These are phyloP conservation scores for Ceratobasidium sp. DNA, from an alignment of 1,284 basidiomycete species.

Conservation along the genomic window DNA sequence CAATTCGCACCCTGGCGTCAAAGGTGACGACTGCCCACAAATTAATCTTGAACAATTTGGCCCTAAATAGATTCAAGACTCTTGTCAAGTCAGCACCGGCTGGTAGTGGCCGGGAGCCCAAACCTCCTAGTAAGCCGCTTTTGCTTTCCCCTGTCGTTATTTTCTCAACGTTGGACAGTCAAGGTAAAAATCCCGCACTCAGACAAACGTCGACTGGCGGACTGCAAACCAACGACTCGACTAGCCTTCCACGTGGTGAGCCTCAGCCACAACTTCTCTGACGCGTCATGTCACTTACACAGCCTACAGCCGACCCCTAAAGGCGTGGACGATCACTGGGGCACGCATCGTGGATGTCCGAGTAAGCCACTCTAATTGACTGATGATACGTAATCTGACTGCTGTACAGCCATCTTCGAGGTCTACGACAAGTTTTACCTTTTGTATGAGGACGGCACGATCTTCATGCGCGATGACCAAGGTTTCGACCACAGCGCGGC, in stretches of 20 bases:
- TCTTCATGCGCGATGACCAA: background rate
- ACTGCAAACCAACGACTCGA: background rate
- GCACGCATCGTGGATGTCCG: background rate
- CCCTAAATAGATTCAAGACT: background rate
- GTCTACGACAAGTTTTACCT: background rate
- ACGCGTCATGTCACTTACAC: background rate
- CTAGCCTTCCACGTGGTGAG: background rate
- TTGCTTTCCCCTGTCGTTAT: background rate
- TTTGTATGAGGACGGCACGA: background rate
- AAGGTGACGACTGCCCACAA: background rate
- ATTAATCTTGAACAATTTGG: background rate
- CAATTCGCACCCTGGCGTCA: background rate
- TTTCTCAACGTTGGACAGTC: background rate
- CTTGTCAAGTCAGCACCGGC: background rate
- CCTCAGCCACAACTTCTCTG: background rate
- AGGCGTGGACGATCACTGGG: background rate
- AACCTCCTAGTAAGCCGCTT: background rate
- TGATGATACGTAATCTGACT: background rate
- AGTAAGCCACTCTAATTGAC: background rate
- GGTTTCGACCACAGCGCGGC: background rate
- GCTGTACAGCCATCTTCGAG: background rate
- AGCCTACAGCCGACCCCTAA: conserved; percentile 4
- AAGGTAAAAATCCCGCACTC: background rate
- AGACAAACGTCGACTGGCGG: background rate
- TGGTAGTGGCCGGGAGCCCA: background rate